Base-by-base conservation (phyloP, 192 early-diverging fungal genomes). In the Pilobolus umbonatus region DNA sequence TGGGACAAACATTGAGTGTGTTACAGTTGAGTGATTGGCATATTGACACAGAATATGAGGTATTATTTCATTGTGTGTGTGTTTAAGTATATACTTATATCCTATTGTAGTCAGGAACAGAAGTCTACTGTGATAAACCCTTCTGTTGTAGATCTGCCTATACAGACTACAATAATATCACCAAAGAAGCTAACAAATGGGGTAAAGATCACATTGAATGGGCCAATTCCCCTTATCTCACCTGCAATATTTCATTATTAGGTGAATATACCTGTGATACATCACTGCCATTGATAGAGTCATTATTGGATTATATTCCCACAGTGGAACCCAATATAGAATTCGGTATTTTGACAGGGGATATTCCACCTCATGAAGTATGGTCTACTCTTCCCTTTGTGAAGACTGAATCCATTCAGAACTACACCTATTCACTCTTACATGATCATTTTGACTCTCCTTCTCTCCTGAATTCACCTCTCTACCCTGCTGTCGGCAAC, bases 401-500 rank as follows among this genome's bases (percentile, higher is more conserved):
- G 14, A 67, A 73, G 7, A 71, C 78, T 0, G 63, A 74, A n/a
- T 35, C 31, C 5, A 69, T 69, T 14, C 76, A 80, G 25, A 60
- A 68, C 3, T 38, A 45, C 1, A 63, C 78, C 0, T 79, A 73
- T 60, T 15, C 21, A 6, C 30, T 67, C n/a, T 52, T 73, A 1
- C 64, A 67, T 47, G 12, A 36, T 1, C 58, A 73, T 36, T 73
- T 73, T 46, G 71, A 67, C 34, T 46, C 60, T 0, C 49, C 54
- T 0, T 39, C 38, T 10, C 44, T 55, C 7, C 52, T 82, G 17
- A 42, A 75, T 17, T 48, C 66, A 0, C 60, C 65, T 15, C 29
- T 82, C 1, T 80, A 79, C 46, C 80, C 80, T 1, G 71, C 75
- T 22, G 62, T 82, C 17, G 80, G 80, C 10, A 82, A 82, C 60